Base-by-base conservation (phyloP, 108 stramenopile genomes). In the Cafeteria roenbergensis region DNA sequence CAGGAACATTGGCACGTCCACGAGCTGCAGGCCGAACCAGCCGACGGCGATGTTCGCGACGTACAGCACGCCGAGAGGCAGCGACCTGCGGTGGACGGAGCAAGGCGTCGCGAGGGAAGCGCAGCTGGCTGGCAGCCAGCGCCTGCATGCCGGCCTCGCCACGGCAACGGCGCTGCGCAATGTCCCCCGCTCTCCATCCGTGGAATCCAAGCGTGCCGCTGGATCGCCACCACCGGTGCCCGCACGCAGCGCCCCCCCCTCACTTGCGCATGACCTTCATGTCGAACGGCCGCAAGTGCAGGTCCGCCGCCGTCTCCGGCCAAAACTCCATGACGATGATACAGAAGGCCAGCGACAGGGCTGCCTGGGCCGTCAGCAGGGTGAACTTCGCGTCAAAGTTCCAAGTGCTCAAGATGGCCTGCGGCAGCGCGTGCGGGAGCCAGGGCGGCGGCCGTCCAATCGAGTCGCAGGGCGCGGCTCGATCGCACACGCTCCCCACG, bases 31-130 rank as follows among this genome's bases (percentile, higher is more conserved):
- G n/a, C 59, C 59, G 21, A 32, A 27, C 21, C 9, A 61, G 34
- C 59, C 59, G 22, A 61, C 59, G 24, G 36, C 59, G n/a, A 61
- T 61, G 30, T 61, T 61, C 2, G 21, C 2, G n/a, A 61, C 59
- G n/a, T 29, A 61, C 24, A 61, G 59, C 24, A 27, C n/a, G 34
- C 59, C 59, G 24, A 27, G 24, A 9, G n/a, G 59, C 20, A 61
- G 22, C n/a, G 59, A 12, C 4, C 56, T 57, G 56, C 29, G 38
- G 38, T 12, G n/a, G n/a, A n/a, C n/a, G n/a, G n/a, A n/a, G n/a
- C n/a, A n/a, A n/a, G n/a, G n/a, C n/a, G n/a, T n/a, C n/a, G n/a
- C n/a, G n/a, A n/a, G n/a, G n/a, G n/a, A n/a, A n/a, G n/a, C n/a
- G n/a, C n/a, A n/a, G n/a, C n/a, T n/a, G n/a, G n/a, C n/a, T n/a